Evolutionary conservation across 2,329 filamentous ascomycete species (phyloP), one percentile per base, ranked within the genome.

Genomic region (Cladosporium phlei): DNA sequence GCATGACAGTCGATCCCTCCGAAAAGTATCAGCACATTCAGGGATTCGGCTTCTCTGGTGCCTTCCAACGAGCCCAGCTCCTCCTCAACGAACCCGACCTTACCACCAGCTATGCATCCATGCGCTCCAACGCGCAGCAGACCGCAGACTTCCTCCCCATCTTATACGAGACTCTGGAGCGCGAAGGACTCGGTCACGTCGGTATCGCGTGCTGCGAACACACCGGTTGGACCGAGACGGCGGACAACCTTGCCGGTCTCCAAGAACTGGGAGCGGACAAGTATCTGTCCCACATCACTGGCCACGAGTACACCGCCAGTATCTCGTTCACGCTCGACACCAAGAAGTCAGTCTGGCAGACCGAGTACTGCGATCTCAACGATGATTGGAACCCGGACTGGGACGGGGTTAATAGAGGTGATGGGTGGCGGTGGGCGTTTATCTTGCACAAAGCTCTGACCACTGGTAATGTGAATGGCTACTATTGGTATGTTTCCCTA

Each of bases 371-470:
- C 0, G 71, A 76, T 55, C 59, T 76, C n/a, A 42, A 24, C 21
- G 68, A 71, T 42, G 69, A 72, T 5, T 61, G 66, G 0, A 49
- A 49, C 28, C 25, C 24, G 11, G 20, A 46, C 35, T 79, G 73
- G 71, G 76, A 74, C 55, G 48, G 54, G 0, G 73, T 74, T 38
- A 72, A 67, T 3, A 59, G 65, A 0, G 70, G 70, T 19, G 76
- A 79, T 52, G 76, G 75, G 5, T 66, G 74, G 52, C 76, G 73
- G 2, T 79, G 75, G 76, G 76, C 76, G 1, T 72, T 72, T 52
- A 72, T 74, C 51, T 69, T 79, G 30, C 71, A 73, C 59, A 66
- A 66, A 25, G 75, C 69, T 19, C 59, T 79, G 7, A 65, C 73
- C 3, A 70, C 69, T 52, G 68, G 67, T 19, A 71, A 74, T 51